Evolutionary conservation across 768 basidiomycete species (phyloP).

Genomic region (Boletus edulis): DNA sequence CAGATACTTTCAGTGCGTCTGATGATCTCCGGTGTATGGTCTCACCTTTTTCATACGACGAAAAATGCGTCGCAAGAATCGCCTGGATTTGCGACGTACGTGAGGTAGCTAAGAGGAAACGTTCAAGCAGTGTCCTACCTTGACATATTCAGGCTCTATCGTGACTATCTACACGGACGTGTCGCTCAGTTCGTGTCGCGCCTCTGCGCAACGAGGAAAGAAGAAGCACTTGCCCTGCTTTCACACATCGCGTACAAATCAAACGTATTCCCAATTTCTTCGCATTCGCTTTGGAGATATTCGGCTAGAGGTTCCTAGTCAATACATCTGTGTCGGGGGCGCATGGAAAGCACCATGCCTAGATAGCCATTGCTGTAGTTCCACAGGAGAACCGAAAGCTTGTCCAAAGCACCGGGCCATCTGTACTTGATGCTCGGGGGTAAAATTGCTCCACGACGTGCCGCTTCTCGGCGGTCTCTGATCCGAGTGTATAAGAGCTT

Average conservation of each 20-base stretch:
- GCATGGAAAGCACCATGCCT: too few species aligned
- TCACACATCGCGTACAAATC: too few species aligned
- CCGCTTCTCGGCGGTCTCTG: constrained; percentile 37
- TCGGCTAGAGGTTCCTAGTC: too few species aligned
- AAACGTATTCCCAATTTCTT: too few species aligned
- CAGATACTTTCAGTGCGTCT: neutral
- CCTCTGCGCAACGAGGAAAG: too few species aligned
- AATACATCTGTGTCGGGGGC: neutral
- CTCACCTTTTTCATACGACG: constrained; percentile 36
- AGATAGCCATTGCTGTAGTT: too few species aligned
- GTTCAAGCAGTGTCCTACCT: neutral
- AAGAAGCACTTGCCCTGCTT: too few species aligned
- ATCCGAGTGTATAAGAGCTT: constrained; percentile 21
- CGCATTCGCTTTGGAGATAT: too few species aligned
- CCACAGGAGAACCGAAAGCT: neutral
- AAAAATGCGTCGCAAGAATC: constrained; percentile 38
- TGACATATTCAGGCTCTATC: too few species aligned
- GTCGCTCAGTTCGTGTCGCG: too few species aligned
- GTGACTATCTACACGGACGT: too few species aligned
- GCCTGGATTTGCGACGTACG: constrained; percentile 18
- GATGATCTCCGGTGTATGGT: neutral
- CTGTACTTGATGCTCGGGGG: neutral
- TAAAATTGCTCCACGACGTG: neutral
- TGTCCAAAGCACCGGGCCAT: neutral
- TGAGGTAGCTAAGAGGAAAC: neutral